Conservation (phyloP, 306 rosid genomes). For the Quercus wislizeni region DNA sequence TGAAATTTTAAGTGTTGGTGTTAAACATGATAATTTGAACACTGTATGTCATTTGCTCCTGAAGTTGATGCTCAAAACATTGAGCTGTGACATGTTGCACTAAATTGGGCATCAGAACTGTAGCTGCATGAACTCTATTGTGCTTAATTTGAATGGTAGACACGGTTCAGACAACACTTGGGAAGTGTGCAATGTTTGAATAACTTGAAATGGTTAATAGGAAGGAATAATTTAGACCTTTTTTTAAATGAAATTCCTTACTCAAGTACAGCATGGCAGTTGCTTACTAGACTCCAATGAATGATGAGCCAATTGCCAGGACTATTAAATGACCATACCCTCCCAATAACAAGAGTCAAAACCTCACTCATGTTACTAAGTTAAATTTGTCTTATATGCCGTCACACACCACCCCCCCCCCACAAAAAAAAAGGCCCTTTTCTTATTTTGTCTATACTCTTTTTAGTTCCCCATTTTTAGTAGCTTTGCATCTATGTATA, state of each 20-base stretch:
- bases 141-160: no score
- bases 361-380: neutral
- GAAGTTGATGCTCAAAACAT: neutral
- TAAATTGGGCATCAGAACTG: neutral
- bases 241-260: no score
- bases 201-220: neutral
- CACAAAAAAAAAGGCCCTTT: no score
- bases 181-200: no score
- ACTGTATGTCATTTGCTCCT: neutral
- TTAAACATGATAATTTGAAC: neutral
- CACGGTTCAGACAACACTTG: no score
- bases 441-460: neutral
- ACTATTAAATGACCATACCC: neutral
- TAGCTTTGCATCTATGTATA: neutral
- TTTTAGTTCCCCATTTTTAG: neutral
- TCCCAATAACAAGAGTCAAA: neutral
- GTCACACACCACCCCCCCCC: no score
- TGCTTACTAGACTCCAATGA: neutral
- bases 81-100: neutral
- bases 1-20: slow-evolving; percentile 73
- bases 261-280: neutral
- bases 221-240: neutral
- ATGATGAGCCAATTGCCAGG: neutral
- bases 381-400: neutral
- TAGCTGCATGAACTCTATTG: neutral